Evolutionary conservation across 139 green algal species (phyloP).

Genomic region (Monoraphidium neglectum): DNA sequence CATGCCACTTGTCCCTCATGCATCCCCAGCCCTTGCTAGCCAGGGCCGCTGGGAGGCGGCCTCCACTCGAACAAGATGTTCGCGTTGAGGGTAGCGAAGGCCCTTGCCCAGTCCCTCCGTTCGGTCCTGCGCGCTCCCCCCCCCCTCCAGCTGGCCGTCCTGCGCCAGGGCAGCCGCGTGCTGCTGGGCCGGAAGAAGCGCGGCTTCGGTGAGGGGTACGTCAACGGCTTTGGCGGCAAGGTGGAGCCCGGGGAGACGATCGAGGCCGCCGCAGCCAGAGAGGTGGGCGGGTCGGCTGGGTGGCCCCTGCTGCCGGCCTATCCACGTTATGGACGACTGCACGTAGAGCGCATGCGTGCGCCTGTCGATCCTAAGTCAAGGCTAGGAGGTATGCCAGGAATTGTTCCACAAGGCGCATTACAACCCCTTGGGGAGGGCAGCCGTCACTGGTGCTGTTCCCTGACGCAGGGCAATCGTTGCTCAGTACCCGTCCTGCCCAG

Average conservation of each 20-base stretch:
- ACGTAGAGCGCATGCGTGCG: too few species aligned
- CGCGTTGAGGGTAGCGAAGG: not conserved
- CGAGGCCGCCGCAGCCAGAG: slow-evolving; percentile 35
- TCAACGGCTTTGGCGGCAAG: slow-evolving; percentile 59
- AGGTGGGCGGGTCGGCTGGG: too few species aligned
- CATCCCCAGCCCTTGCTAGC: not conserved
- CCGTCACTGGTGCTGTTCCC: too few species aligned
- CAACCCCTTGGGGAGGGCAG: too few species aligned
- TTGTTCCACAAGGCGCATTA: too few species aligned
- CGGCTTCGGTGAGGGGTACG: slow-evolving; percentile 49
- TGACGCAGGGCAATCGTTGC: too few species aligned
- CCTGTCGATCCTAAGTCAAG: too few species aligned
- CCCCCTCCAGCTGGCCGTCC: slow-evolving; percentile 48
- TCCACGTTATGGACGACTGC: too few species aligned
- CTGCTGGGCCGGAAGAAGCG: slow-evolving; percentile 65
- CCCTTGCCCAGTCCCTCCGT: not conserved
- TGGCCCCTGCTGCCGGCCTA: too few species aligned
- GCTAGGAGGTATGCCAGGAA: too few species aligned
- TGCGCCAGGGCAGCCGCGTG: slow-evolving; percentile 26
- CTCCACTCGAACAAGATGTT: not conserved
- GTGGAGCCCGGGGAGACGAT: slow-evolving; percentile 60
- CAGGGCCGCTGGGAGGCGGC: not conserved
- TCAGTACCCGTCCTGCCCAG: too few species aligned
- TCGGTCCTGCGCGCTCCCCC: not conserved
- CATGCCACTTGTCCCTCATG: not conserved